Evolutionary conservation across 2,329 filamentous ascomycete species (phyloP), one percentile per base, ranked within the genome.

Genomic region (Emmonsia crescens): DNA sequence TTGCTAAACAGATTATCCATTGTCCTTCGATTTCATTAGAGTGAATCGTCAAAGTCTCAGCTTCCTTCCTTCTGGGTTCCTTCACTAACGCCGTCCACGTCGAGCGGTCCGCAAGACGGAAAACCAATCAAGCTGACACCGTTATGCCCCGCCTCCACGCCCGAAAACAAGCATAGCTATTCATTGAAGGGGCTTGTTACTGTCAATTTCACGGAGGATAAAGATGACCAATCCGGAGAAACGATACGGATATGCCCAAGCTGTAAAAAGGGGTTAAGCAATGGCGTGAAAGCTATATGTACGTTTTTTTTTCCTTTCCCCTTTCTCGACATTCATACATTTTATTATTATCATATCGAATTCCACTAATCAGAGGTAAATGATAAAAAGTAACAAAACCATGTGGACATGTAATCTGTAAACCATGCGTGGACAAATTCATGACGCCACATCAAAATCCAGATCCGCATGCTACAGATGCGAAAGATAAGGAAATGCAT

Each of bases 1-100:
- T 46, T 33, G 55, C 48, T 60, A 46, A 46, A 54, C 36, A 44
- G 60, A 24, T 38, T 66, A 29, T 48, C 33, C 29, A 24, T 56
- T 46, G 10, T 58, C 12, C 51, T 48, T 51, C 10, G 16, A 27
- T 16, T 24, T 57, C 60, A 58, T 21, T 61, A 76, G 71, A 73
- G 72, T 60, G 75, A 85, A 70, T 82, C 85, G 2, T 79, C 82
- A 9, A 89, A 88, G 74, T 82, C 84, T 0, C 82, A 82, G 19
- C 77, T 96, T 0, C 89, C 91, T 0, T 95, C 91, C 0, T 97
- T 97, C 76, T 97, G 93, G 94, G 88, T 93, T 14, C 93, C 91
- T 0, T 89, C 88, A 0, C 83, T 93, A 62, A 95, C 89, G 0
- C 91, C 91, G 0, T 80, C 80, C 0, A 82, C 81, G 44, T 83